Evolutionary conservation across 2,329 filamentous ascomycete genomes (phyloP), one percentile per base, ranked within the genome.

Genomic region (Monascus ruber): DNA sequence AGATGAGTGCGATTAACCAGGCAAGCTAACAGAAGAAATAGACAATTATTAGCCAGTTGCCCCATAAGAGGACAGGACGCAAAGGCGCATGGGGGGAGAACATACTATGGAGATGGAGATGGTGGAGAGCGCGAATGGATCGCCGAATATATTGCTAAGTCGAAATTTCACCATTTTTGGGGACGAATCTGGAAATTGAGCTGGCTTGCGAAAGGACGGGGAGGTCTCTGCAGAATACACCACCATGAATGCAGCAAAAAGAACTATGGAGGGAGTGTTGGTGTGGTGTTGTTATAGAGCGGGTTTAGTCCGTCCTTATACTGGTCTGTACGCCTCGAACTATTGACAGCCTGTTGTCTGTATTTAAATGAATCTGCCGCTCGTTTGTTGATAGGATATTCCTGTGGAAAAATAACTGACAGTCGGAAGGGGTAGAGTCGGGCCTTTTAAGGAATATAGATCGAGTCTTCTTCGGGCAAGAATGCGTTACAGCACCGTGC

Each of bases 111-210:
- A 78, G 62, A 96, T 95, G 42, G 89, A 95, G 47, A 94, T 78
- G 29, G 91, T 96, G 40, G 88, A 87, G 44, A 98, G 76, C 43
- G 89, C 88, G 65, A 98, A 96, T 5, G 91, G 91, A 66, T 98
- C 89, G 54, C 91, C 91, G 45, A 95, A 74, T 53, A 98, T 87
- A 66, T 95, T 93, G 60, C 84, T 84, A 63, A 88, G 65, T 63
- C 77, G 82, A 64, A 94, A 81, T 53, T 65, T 68, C 47, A 68
- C 62, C 66, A 68, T 71, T 46, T 38, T 56, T 42, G 43, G 41
- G 33, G 47, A 39, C 36, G 36, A 39, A 27, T 44, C 46, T 31
- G 47, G 33, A 39, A 49, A 49, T 24, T 39, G 46, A 37, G 39
- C 47, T 35, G 47, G 39, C 38, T 54, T 52, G 26, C 38, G 43